These are phyloP conservation scores for Chytriomyces sp. DNA, from an alignment of 192 early-diverging fungal species.

Conservation along the genomic window DNA sequence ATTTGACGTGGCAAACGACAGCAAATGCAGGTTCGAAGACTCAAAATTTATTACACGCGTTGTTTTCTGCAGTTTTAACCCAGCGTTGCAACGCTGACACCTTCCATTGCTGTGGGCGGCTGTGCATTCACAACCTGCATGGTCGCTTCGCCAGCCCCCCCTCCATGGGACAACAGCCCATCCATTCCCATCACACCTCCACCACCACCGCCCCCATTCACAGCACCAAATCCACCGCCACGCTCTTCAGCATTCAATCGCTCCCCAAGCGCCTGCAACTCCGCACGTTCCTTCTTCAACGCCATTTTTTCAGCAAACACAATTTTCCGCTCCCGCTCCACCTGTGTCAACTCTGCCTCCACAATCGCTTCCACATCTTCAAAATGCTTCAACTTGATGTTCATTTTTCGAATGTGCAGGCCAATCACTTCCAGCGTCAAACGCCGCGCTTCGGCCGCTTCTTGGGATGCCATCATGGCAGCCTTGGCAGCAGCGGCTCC, in stretches of 20 bases:
- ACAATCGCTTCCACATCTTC: constrained; percentile 87
- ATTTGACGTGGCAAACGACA: neutral
- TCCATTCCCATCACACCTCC: neutral
- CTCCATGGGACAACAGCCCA: neutral
- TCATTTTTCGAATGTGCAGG: constrained; percentile 85
- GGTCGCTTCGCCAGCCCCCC: no score
- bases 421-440: constrained; percentile 83
- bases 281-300: constrained; percentile 37
- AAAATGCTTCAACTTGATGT: constrained; percentile 93
- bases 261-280: constrained; percentile 27
- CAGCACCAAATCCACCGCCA: neutral
- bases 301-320: constrained; percentile 58
- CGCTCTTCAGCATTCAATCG: constrained; percentile 6
- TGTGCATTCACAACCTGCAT: no score
- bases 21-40: no score
- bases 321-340: constrained; percentile 70
- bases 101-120: no score
- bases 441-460: constrained; percentile 85
- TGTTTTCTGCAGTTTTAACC: no score
- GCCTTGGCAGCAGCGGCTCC: constrained; percentile 94
- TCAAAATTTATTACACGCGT: no score
- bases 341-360: constrained; percentile 83
- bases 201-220: neutral
- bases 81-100: no score
- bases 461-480: constrained; percentile 74